Conservation (phyloP, 495 filamentous ascomycete species). For the Mycothermus thermophilus region DNA sequence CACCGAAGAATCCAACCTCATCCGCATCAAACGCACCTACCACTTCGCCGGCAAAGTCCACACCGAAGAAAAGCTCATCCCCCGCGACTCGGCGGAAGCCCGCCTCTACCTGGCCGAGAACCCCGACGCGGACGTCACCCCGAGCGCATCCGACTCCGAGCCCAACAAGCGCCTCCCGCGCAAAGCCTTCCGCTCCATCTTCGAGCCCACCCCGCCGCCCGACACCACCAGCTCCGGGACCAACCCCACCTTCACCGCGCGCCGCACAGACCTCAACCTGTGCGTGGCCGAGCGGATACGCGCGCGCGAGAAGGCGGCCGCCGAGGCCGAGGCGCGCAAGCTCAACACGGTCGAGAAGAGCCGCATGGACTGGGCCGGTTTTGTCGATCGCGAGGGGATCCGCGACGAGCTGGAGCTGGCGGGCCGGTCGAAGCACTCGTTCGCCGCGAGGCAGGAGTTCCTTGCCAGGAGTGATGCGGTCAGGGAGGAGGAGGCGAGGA, state of each 20-base stretch:
- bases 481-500: slow-evolving; percentile 60
- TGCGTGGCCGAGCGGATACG: slow-evolving; percentile 27
- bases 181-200: slow-evolving; percentile 59
- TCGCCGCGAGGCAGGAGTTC: slow-evolving; percentile 76
- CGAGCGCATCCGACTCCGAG: slow-evolving; percentile 13
- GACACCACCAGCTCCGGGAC: slow-evolving; percentile 12
- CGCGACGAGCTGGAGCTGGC: slow-evolving; percentile 77
- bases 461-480: slow-evolving; percentile 65
- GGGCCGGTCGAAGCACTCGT: slow-evolving; percentile 72
- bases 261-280: slow-evolving; percentile 38
- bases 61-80: slow-evolving; percentile 69
- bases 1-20: slow-evolving; percentile 30
- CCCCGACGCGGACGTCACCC: slow-evolving; percentile 7
- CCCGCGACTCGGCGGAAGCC: slow-evolving; percentile 67
- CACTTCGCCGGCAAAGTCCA: slow-evolving; percentile 81
- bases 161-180: slow-evolving; percentile 44
- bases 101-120: slow-evolving; percentile 52
- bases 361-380: slow-evolving; percentile 84
- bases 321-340: slow-evolving; percentile 61
- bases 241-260: too few relatives aligned
- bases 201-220: slow-evolving; percentile 54
- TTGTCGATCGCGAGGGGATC: slow-evolving; percentile 84
- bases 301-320: slow-evolving; percentile 26
- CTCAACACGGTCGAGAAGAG: slow-evolving; percentile 95
- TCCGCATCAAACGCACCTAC: slow-evolving; percentile 80